Percentiles rank a stretch among this genome's conserved stretches.
These are phyloP conservation scores for Candida nanaspora DNA, from an alignment of 805 yeast species.

Conservation along the genomic window DNA sequence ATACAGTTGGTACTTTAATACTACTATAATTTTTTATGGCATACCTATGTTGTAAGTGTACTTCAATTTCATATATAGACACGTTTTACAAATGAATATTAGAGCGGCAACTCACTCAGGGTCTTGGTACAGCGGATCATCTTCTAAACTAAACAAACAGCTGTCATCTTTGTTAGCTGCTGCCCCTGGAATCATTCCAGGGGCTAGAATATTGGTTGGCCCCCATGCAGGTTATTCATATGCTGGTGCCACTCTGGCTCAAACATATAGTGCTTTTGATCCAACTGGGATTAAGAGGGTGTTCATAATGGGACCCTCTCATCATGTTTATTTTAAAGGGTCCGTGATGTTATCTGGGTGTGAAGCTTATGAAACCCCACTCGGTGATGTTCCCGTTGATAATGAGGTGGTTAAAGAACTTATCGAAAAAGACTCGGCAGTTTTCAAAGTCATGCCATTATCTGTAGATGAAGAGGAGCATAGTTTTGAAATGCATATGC, in stretches of 20 bases:
- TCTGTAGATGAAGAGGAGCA: conserved; percentile 79
- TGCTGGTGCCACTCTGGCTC: conserved; percentile 72
- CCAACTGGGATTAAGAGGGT: conserved; percentile 48
- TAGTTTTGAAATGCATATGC: conserved; percentile 91
- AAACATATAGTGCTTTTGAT: conserved; percentile 71
- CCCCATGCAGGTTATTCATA: conserved; percentile 91
- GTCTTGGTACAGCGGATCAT: conserved; percentile 66
- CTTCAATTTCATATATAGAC: not conserved
- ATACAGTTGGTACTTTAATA: too few relatives aligned
- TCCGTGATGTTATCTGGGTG: conserved; percentile 47
- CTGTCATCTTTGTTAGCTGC: conserved; percentile 38
- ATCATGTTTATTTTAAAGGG: conserved; percentile 72
- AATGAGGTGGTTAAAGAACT: conserved; percentile 32
- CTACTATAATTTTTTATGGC: too few relatives aligned
- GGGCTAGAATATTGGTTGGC: conserved; percentile 48
- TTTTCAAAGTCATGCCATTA: conserved; percentile 49
- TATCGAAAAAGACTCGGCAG: conserved; percentile 23
- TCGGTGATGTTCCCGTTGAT: conserved; percentile 72
- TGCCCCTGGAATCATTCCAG: conserved; percentile 27
- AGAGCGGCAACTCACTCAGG: conserved; percentile 83
- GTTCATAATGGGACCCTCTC: conserved; percentile 88
- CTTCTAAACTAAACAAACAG: conserved; percentile 38
- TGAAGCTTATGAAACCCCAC: conserved; percentile 65
- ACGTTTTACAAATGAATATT: conserved; percentile 6
- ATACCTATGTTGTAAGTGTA: not conserved